Evolutionary conservation across 192 early-diverging fungal species (phyloP).

Genomic region (Gonapodya prolifera): DNA sequence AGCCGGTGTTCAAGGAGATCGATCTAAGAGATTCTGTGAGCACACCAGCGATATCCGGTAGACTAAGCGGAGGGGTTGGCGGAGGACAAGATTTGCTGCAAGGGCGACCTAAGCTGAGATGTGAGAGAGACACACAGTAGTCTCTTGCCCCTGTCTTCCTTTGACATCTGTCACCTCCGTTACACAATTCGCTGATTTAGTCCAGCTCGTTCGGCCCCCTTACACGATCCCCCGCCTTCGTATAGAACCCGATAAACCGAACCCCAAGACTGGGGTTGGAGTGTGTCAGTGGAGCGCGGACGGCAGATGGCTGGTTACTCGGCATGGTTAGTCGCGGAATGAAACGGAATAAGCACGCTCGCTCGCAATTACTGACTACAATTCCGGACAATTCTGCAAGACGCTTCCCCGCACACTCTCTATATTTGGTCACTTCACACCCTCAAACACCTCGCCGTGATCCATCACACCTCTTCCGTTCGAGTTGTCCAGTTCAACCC

Average conservation of each 20-base stretch:
- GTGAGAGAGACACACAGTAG: conserved; percentile 17
- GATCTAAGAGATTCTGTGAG: not conserved
- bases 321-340: conserved; percentile 41
- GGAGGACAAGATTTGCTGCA: conserved; percentile 12
- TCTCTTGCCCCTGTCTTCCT: not conserved
- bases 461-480: conserved; percentile 2
- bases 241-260: conserved; percentile 53
- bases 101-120: conserved; percentile 16
- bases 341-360: conserved; percentile 9
- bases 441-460: conserved; percentile 9
- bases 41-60: not conserved
- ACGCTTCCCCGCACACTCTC: conserved; percentile 6
- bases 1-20: conserved; percentile 6
- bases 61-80: too few species aligned
- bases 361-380: not conserved
- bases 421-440: not conserved
- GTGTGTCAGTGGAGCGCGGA: conserved; percentile 49
- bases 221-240: conserved; percentile 32
- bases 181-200: conserved; percentile 18
- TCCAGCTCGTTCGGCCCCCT: conserved; percentile 40
- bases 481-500: not conserved
- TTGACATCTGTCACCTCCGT: not conserved
- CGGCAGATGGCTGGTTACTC: conserved; percentile 40
- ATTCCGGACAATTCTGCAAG: conserved; percentile 8
- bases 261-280: conserved; percentile 61